Evolutionary conservation across 2,329 filamentous ascomycete species (phyloP).

Genomic region (Aspergillus chevalieri): DNA sequence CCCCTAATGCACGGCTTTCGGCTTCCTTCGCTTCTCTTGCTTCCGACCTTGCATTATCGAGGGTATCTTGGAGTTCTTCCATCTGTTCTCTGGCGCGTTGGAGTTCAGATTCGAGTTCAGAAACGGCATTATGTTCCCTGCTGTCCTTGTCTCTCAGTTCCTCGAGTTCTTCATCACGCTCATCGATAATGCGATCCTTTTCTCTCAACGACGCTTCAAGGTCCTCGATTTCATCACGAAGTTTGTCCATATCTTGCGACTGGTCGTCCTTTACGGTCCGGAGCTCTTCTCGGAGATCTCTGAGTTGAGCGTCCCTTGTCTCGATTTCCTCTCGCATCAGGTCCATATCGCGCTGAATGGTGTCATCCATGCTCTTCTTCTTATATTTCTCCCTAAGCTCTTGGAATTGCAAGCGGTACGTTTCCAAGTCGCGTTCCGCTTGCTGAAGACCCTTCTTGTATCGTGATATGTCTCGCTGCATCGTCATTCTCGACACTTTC

Average conservation of each 20-base stretch:
- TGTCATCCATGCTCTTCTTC: conserved; percentile 66
- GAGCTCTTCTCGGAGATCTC: conserved; percentile 46
- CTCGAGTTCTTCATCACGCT: conserved; percentile 70
- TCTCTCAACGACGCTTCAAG: conserved; percentile 69
- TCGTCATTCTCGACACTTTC: conserved; percentile 84
- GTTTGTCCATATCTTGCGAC: conserved; percentile 55
- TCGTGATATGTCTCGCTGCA: conserved; percentile 78
- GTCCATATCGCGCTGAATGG: conserved; percentile 57
- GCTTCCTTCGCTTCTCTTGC: conserved; percentile 39
- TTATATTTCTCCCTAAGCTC: conserved; percentile 79
- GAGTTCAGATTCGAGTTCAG: conserved; percentile 47
- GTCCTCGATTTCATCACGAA: conserved; percentile 69
- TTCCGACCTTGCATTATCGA: conserved; percentile 33
- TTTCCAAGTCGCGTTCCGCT: conserved; percentile 81
- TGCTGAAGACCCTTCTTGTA: conserved; percentile 78
- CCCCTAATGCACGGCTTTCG: conserved; percentile 46
- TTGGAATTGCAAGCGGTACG: conserved; percentile 71
- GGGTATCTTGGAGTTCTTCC: conserved; percentile 38
- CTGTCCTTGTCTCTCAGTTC: conserved; percentile 50
- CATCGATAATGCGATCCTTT: conserved; percentile 66
- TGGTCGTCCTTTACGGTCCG: conserved; percentile 52
- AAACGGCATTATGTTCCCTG: conserved; percentile 37
- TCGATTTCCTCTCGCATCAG: conserved; percentile 46
- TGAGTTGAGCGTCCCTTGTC: conserved; percentile 40
- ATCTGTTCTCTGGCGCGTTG: conserved; percentile 40